Base-by-base conservation (phyloP, 345 rosid genomes). In the Pistacia atlantica region DNA sequence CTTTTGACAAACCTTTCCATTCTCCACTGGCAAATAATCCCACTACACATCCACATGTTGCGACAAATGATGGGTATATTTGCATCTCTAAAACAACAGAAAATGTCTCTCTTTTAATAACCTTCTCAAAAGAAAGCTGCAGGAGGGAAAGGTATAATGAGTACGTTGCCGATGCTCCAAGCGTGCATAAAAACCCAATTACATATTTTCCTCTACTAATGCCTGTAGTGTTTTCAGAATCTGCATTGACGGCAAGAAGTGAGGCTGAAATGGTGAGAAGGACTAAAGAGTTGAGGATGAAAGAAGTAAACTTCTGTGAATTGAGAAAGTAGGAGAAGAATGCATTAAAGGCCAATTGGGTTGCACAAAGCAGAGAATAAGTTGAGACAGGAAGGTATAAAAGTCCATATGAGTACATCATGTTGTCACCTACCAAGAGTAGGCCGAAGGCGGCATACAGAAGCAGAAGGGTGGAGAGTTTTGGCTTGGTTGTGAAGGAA, bases 371-470 rank as follows among this genome's bases (percentile, higher is more conserved):
- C 4, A 89, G 83, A 42, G 91, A 87, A 78, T 83, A 87, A 10
- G 93, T 89, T 8, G 93, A 89, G 61, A 87, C 88, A 4, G 91
- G 90, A 6, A 89, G 83, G 80, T 87, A 87, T 4, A 79, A 66
- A 31, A 87, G 88, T 33, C 93, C 90, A 49, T 84, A 86, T 0
- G 89, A 81, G 84, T 89, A 89, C 88, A 89, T 84, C 84, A 87
- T 0, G 80, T 86, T 84, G 79, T 87, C 86, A 16, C 83, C 88
- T 0, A 86, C 80, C 37, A 89, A 37, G 65, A 89, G 78, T 55
- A 86, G 58, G 48, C 91, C 90, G 35, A 86, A 77, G 5, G 76
- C 80, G 0, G 76, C 8, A 45, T 85, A 89, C 61, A 88, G 78
- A 17, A 77, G 33, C 11, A 69, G 55, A 61, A 84, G 58, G 57